These are phyloP conservation scores for Trypanosoma boissoni DNA, from an alignment of 208 protist species.

Conservation along the genomic window DNA sequence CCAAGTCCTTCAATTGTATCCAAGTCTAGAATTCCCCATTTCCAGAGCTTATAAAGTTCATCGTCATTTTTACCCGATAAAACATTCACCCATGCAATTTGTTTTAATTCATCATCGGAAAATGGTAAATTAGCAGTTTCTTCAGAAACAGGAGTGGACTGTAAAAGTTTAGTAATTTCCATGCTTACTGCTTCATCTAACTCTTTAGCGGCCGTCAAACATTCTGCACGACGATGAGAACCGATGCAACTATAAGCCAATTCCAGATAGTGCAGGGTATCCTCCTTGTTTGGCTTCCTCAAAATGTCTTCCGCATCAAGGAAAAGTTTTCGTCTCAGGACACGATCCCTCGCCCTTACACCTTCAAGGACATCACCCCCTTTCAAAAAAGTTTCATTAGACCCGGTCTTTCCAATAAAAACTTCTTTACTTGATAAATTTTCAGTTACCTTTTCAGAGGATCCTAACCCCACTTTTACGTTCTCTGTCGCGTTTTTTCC, in stretches of 20 bases:
- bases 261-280: conserved; percentile 47
- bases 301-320: conserved; percentile 68
- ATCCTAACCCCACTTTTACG: conserved; percentile 13
- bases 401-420: conserved; percentile 20
- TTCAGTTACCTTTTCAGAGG: conserved; percentile 12
- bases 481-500: conserved; percentile 10
- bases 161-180: conserved; percentile 6
- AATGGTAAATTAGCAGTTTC: conserved; percentile 3
- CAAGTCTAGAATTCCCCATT: conserved; percentile 44
- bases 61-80: conserved; percentile 42
- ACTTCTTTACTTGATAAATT: conserved; percentile 6
- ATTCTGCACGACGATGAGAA: conserved; percentile 22
- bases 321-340: conserved; percentile 34
- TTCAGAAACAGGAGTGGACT: background rate
- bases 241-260: conserved; percentile 40
- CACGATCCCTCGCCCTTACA: conserved; percentile 29
- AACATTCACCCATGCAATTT: conserved; percentile 55
- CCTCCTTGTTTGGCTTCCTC: conserved; percentile 34
- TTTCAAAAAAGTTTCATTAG: conserved; percentile 49
- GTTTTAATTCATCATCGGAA: conserved; percentile 15
- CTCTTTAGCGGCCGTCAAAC: conserved; percentile 13
- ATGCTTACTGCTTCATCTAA: conserved; percentile 13
- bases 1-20: conserved; percentile 23
- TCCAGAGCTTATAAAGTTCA: conserved; percentile 47
- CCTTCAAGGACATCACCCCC: conserved; percentile 56